phyloP scores from a whole-genome alignment of 2,329 filamentous ascomycete species.

The Emericellopsis atlantica region DNA sequence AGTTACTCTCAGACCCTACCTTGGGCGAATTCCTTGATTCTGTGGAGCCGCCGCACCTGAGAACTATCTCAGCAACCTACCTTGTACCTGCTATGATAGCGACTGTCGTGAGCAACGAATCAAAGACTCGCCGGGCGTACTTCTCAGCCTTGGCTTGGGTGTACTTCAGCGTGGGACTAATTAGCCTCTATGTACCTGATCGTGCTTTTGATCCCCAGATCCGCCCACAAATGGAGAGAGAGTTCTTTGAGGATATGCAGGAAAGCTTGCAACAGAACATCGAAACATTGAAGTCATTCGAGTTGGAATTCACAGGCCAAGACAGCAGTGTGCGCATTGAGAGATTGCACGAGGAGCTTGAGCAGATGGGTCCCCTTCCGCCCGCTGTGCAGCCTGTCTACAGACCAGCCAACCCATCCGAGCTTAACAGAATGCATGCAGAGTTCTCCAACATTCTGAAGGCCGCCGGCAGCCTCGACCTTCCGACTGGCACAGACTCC shows the following conservation, averaged over 20 bases:
- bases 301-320: constrained; percentile 55
- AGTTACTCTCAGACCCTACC: no score
- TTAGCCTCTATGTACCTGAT: constrained; percentile 77
- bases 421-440: constrained; percentile 61
- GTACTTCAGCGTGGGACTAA: constrained; percentile 58
- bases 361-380: constrained; percentile 52
- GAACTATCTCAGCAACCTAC: constrained; percentile 23
- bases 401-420: constrained; percentile 49
- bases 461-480: constrained; percentile 37
- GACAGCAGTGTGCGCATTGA: constrained; percentile 53
- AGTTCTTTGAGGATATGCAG: constrained; percentile 42
- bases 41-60: constrained; percentile 22
- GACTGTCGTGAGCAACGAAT: constrained; percentile 16
- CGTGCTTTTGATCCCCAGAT: constrained; percentile 72
- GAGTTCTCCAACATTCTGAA: constrained; percentile 72
- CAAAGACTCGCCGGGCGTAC: constrained; percentile 10
- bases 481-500: constrained; percentile 20
- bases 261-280: constrained; percentile 42
- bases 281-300: constrained; percentile 50
- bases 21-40: no score
- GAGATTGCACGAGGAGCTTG: constrained; percentile 48
- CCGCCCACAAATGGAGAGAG: constrained; percentile 51
- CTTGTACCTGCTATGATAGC: constrained; percentile 33
- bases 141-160: constrained; percentile 53
- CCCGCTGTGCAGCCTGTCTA: constrained; percentile 53